A percentile compares a stretch with the other conserved stretches of the same genome.
Evolutionary conservation across 257 asterid species (phyloP).

Genomic region (Gynochthodes officinalis): DNA sequence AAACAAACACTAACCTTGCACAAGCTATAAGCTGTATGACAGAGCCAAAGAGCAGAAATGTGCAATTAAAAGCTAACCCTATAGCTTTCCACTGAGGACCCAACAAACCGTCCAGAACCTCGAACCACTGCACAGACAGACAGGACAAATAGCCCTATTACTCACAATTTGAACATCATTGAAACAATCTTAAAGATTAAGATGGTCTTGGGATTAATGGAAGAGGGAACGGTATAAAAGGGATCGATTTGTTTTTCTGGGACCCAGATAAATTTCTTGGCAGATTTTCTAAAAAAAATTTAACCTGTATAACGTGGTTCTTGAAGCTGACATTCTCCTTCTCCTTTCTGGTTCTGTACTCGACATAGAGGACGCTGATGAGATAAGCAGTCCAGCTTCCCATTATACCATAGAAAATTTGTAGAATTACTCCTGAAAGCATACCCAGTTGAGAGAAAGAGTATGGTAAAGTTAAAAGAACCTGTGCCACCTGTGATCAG

Average conservation of each 20-base stretch:
- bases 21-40: slow-evolving; percentile 91
- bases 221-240: background rate
- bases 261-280: slow-evolving; percentile 6
- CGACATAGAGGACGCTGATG: slow-evolving; percentile 70
- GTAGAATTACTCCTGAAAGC: slow-evolving; percentile 63
- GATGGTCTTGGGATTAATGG: background rate
- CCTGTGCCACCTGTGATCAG: slow-evolving; percentile 73
- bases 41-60: slow-evolving; percentile 73
- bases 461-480: slow-evolving; percentile 79
- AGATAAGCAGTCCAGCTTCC: slow-evolving; percentile 95
- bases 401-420: slow-evolving; percentile 64
- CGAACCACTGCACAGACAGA: slow-evolving; percentile 61
- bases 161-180: background rate
- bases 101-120: slow-evolving; percentile 79
- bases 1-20: slow-evolving; percentile 48
- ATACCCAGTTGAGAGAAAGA: slow-evolving; percentile 84
- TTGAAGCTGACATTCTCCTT: slow-evolving; percentile 79
- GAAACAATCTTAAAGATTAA: background rate
- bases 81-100: slow-evolving; percentile 85
- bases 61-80: slow-evolving; percentile 82
- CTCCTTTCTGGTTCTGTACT: slow-evolving; percentile 76
- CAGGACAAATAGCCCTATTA: background rate
- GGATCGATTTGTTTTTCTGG: background rate
- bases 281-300: background rate
- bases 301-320: slow-evolving; percentile 85